Base-by-base conservation (phyloP, 1,284 basidiomycete genomes). In the Phellopilus nigrolimitatus region DNA sequence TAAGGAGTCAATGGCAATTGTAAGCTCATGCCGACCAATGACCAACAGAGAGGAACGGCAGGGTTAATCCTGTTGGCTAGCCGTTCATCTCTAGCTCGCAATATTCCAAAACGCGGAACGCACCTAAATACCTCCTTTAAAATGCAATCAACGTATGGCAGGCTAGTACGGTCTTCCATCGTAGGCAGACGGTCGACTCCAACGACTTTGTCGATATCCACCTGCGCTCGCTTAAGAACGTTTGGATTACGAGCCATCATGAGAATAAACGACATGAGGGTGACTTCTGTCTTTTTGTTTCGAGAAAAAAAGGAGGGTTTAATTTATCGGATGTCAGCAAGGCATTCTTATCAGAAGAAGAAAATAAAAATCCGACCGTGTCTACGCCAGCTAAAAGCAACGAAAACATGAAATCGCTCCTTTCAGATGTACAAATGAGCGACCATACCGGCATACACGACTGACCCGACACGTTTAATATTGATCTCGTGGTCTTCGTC, bases 201-300 rank as follows among this genome's bases (percentile, higher is more conserved):
- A 5, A 47, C 24, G 13, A 54, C 40, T 13, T 28, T 19, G 33
- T 54, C 55, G 21, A 56, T 43, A 22, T 56, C 55, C 1, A 13
- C 42, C 15, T 56, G 56, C 10, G 54, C 56, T 22, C 40, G 41
- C 12, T 28, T 43, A 13, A 49, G 44, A 3, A 56, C 50, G 2
- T 54, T 51, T 4, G 56, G 56, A 17, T 56, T 39, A 17, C 43
- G 34, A 22, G 49, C 31, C 48, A 57, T 52, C 39, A 47, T 15
- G 31, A 57, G 56, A 10, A 54, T 41, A 30, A 53, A 55, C 6
- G 47, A 43, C 33, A 21, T n/a, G 3, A 53, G 27, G 4, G 33
- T 25, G 13, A 44, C 42, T 30, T 33, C 36, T 3, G 54, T 25
- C 49, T 51, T 28, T 17, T 45, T n/a, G n/a, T n/a, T n/a, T n/a